A percentile compares a stretch with the other conserved stretches of the same genome.
phyloP scores from a whole-genome alignment of 345 rosid genomes.

The Balakata baccata region DNA sequence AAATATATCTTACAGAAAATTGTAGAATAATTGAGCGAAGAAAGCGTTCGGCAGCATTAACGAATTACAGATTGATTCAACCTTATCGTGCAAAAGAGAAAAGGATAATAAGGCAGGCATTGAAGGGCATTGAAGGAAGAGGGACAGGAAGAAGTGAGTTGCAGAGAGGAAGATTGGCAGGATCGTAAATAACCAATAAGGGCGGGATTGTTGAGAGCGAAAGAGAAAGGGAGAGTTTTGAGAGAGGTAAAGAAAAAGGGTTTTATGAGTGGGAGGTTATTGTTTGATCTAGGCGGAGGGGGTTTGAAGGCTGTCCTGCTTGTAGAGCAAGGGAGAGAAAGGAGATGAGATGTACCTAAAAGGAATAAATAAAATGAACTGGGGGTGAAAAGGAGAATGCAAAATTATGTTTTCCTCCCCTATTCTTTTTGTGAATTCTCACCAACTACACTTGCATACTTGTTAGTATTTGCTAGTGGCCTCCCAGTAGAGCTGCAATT shows the following conservation, averaged over 20 bases:
- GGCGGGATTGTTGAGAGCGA: conserved; percentile 1
- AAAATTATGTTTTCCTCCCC: background rate
- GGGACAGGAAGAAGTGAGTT: background rate
- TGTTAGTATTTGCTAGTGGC: background rate
- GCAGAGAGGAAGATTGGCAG: conserved; percentile 19
- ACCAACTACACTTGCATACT: background rate
- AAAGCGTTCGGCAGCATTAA: conserved; percentile 9
- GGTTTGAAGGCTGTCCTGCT: conserved; percentile 12
- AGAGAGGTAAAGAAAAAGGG: conserved; percentile 2
- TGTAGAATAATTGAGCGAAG: conserved; percentile 18
- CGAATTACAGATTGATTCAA: conserved; percentile 13
- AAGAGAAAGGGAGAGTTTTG: background rate
- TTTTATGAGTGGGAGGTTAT: conserved; percentile 12
- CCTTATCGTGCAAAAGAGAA: background rate
- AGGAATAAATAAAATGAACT: conserved; percentile 1
- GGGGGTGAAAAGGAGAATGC: conserved; percentile 16
- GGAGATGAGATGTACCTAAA: conserved; percentile 12
- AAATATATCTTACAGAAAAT: conserved; percentile 25
- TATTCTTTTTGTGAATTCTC: background rate
- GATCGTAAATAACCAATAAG: conserved; percentile 30
- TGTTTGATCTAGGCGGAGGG: background rate
- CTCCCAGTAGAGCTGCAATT: no score
- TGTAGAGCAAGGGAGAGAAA: background rate
- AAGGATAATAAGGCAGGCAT: conserved; percentile 15
- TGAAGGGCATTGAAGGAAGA: conserved; percentile 29